phyloP scores from a whole-genome alignment of 495 filamentous ascomycete genomes.

The Penicillium lividum region DNA sequence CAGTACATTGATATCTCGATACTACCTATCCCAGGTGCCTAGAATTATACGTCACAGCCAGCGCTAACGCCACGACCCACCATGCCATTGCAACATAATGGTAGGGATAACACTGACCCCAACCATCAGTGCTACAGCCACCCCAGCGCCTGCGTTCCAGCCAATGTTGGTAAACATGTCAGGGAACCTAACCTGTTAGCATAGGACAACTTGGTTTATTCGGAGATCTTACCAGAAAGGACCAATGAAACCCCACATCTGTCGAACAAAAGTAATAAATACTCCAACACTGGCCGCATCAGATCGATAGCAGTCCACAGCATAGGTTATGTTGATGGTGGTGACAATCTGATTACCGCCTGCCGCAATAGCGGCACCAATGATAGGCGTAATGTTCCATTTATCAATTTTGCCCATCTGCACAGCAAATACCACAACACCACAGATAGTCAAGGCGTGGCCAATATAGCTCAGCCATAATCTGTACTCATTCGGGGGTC shows the following conservation, averaged over 20 bases:
- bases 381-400: slow-evolving; percentile 53
- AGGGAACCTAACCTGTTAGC: slow-evolving; percentile 44
- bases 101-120: slow-evolving; percentile 50
- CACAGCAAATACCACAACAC: slow-evolving; percentile 53
- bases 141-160: slow-evolving; percentile 40
- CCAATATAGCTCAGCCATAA: slow-evolving; percentile 58
- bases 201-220: neutral
- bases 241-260: slow-evolving; percentile 60
- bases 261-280: slow-evolving; percentile 56
- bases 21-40: too few species aligned
- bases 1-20: too few species aligned
- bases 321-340: slow-evolving; percentile 57
- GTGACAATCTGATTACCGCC: slow-evolving; percentile 60
- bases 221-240: slow-evolving; percentile 49
- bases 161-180: slow-evolving; percentile 50
- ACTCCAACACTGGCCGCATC: slow-evolving; percentile 56
- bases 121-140: slow-evolving; percentile 45
- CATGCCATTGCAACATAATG: slow-evolving; percentile 38
- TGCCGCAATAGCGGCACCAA: slow-evolving; percentile 52
- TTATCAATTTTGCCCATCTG: slow-evolving; percentile 41
- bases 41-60: too few species aligned
- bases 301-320: slow-evolving; percentile 53
- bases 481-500: slow-evolving; percentile 45
- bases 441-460: slow-evolving; percentile 46
- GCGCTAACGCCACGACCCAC: slow-evolving; percentile 8